A percentile compares a stretch with the other conserved stretches of the same genome.
Conservation (phyloP, 108 stramenopile genomes). For the Pseudonitzschia multiseries region DNA sequence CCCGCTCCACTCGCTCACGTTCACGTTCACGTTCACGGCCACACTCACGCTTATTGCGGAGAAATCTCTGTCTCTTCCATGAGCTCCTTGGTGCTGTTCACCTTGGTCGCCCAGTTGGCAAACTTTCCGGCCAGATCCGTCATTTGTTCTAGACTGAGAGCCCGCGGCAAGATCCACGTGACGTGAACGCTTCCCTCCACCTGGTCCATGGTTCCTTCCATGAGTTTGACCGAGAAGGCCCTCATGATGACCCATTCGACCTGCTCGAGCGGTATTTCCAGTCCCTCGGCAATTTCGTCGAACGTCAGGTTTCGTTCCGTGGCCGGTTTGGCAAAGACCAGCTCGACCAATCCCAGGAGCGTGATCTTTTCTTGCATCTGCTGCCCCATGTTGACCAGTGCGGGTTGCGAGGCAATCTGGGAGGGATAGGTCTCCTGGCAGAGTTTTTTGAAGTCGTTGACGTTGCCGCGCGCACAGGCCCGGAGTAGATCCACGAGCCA, state of each 20-base stretch:
- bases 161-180: constrained; percentile 98
- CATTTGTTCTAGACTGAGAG: constrained; percentile 82
- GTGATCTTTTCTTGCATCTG: constrained; percentile 95
- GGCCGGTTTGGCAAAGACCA: constrained; percentile 92
- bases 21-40: no score
- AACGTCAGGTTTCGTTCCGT: constrained; percentile 88
- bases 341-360: constrained; percentile 89
- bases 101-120: constrained; percentile 84
- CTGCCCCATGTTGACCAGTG: constrained; percentile 70
- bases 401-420: constrained; percentile 83
- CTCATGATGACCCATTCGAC: constrained; percentile 99
- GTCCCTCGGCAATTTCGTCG: constrained; percentile 78
- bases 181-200: constrained; percentile 84
- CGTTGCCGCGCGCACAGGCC: constrained; percentile 87
- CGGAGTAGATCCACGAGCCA: constrained; percentile 89
- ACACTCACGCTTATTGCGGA: constrained; percentile 23
- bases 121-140: constrained; percentile 74
- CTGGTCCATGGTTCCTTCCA: constrained; percentile 89
- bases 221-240: constrained; percentile 90
- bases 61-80: constrained; percentile 55
- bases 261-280: constrained; percentile 79
- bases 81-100: constrained; percentile 59
- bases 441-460: constrained; percentile 72
- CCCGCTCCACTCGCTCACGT: no score
- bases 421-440: constrained; percentile 48